Percentiles rank a stretch among this genome's conserved stretches.
phyloP scores from a whole-genome alignment of 1,284 basidiomycete genomes.

The Mixia osmundae region DNA sequence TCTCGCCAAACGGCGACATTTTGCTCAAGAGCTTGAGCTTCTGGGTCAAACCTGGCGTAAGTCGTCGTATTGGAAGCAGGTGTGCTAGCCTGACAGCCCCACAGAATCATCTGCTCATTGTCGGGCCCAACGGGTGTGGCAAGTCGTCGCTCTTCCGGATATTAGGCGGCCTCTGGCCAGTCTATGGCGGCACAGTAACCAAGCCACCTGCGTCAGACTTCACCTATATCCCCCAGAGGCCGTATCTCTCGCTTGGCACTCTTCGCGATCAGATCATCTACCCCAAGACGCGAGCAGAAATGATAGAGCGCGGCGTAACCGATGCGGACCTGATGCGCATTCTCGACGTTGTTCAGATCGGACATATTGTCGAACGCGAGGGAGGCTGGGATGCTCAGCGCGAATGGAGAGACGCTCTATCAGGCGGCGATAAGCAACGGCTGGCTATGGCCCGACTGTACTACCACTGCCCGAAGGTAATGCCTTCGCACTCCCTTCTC shows the following conservation, averaged over 20 bases:
- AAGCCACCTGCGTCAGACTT: slow-evolving; percentile 78
- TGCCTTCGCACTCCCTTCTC: slow-evolving; percentile 8
- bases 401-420: slow-evolving; percentile 83
- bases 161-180: slow-evolving; percentile 87
- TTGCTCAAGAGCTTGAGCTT: slow-evolving; percentile 56
- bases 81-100: slow-evolving; percentile 3
- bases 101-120: slow-evolving; percentile 68
- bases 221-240: slow-evolving; percentile 85
- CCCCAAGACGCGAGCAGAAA: slow-evolving; percentile 55
- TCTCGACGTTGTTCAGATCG: slow-evolving; percentile 62
- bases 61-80: slow-evolving; percentile 20
- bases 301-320: slow-evolving; percentile 42
- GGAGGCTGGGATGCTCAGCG: slow-evolving; percentile 74
- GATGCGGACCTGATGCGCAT: slow-evolving; percentile 55
- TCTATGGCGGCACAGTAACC: slow-evolving; percentile 79
- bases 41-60: slow-evolving; percentile 64
- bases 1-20: slow-evolving; percentile 87
- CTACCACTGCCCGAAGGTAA: slow-evolving; percentile 81
- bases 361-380: slow-evolving; percentile 71
- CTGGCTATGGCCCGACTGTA: slow-evolving; percentile 93
- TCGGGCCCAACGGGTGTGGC: slow-evolving; percentile 48
- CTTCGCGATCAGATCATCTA: slow-evolving; percentile 67
- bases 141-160: slow-evolving; percentile 85
- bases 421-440: slow-evolving; percentile 40
- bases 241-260: slow-evolving; percentile 79